Percentiles rank a stretch among this genome's conserved stretches.
Conservation (phyloP, 192 early-diverging fungal species). For the Coemansia umbellata region DNA sequence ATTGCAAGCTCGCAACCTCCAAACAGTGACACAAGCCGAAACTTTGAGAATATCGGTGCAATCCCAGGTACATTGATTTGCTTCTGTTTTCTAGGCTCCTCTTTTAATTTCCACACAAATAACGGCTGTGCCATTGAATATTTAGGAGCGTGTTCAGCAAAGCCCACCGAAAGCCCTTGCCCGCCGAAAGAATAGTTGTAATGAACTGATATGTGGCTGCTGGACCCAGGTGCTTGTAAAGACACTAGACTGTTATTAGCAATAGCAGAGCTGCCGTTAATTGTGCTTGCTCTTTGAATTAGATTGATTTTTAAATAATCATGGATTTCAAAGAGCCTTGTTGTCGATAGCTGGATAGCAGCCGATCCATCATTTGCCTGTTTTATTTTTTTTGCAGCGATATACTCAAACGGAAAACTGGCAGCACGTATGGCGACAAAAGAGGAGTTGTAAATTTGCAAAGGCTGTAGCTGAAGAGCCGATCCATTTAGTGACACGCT, state of each 20-base stretch:
- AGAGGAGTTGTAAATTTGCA: conserved; percentile 77
- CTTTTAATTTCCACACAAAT: neutral
- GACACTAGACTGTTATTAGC: conserved; percentile 65
- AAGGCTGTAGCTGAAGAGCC: conserved; percentile 67
- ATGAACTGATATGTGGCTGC: conserved; percentile 69
- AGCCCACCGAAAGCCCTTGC: neutral
- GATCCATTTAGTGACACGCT: conserved; percentile 77
- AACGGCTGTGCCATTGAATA: no score
- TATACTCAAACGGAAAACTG: conserved; percentile 77
- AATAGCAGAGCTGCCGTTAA: conserved; percentile 53
- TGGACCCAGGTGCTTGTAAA: conserved; percentile 65
- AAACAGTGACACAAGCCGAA: conserved; percentile 74
- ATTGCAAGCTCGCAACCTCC: conserved; percentile 58
- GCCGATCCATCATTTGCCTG: conserved; percentile 42
- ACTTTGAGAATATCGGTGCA: conserved; percentile 64
- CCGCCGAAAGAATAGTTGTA: neutral
- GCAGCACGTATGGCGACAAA: conserved; percentile 77
- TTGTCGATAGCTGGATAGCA: conserved; percentile 57
- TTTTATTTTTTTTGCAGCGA: neutral
- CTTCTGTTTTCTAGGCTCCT: neutral
- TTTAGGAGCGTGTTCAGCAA: conserved; percentile 65
- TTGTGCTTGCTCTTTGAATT: conserved; percentile 30
- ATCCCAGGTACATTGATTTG: neutral
- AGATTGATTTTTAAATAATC: conserved; percentile 66
- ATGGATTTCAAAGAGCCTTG: conserved; percentile 81